Evolutionary conservation across 2,329 filamentous ascomycete species (phyloP), one percentile per base, ranked within the genome.

Genomic region (Pseudogymnoascus sp.): DNA sequence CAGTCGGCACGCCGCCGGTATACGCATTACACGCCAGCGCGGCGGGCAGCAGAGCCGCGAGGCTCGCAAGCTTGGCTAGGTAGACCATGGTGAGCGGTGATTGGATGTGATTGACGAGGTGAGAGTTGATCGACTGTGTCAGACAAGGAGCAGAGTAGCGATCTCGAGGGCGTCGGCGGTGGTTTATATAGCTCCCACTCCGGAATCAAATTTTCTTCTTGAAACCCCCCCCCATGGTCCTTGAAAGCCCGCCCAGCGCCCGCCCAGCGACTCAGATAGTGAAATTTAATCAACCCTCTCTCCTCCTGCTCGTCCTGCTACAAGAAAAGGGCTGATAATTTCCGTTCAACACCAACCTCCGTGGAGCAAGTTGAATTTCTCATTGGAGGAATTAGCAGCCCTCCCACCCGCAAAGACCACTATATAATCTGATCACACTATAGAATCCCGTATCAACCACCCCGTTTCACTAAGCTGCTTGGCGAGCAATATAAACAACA

Each of bases 11-110:
- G 37, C 73, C 73, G 4, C 72, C 73, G 21, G 71, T 69, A 59
- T 73, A 72, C 16, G 71, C 73, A 54, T 71, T 59, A 63, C 73
- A 75, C 29, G 73, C 73, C 26, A 73, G 65, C 42, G 69, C 68
- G 5, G 67, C 66, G 12, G 73, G 72, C 59, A 71, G 63, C 31
- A 72, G 63, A 63, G 68, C 69, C 21, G 69, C 64, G 47, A 73
- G 68, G 36, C 47, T 12, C 3, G n/a, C 54, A 5, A 63, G 54
- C 59, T 40, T 64, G 60, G 47, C 26, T 31, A 54, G 47, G 47
- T 29, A 40, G 59, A 61, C 31, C 59, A 61, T 39, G 10, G 14
- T 21, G 21, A 21, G 21, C 21, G 21, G 21, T 21, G 21, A 21
- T 21, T 3, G 21, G 21, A 21, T 21, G 21, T 21, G 21, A 21